Conservation (phyloP, 2,329 filamentous ascomycete genomes). For the Exophiala xenobiotica region DNA sequence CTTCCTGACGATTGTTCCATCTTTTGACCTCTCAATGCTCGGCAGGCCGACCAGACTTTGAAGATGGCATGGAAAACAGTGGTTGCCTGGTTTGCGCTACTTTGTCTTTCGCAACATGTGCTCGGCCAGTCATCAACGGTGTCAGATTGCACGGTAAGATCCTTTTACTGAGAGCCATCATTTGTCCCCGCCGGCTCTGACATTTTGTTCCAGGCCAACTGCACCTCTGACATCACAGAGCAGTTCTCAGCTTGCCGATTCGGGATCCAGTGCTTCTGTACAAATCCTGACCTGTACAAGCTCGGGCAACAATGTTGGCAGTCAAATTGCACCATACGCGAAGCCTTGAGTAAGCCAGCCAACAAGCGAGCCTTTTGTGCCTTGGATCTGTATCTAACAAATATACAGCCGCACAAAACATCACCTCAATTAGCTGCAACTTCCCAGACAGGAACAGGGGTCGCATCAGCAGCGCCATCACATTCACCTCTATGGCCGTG, state of each 20-base stretch:
- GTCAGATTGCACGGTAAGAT: conserved; percentile 12
- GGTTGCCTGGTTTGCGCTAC: background rate
- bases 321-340: conserved; percentile 15
- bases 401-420: conserved; percentile 10
- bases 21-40: background rate
- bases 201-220: conserved; percentile 5
- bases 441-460: conserved; percentile 14
- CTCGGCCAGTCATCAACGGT: conserved; percentile 1
- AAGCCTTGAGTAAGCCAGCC: conserved; percentile 12
- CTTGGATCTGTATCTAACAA: conserved; percentile 1
- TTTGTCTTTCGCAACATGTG: background rate
- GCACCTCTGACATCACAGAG: conserved; percentile 5
- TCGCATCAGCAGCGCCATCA: conserved; percentile 8
- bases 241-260: conserved; percentile 11
- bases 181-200: background rate
- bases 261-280: conserved; percentile 19
- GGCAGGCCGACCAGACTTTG: background rate
- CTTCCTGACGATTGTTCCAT: background rate
- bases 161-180: background rate
- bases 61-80: background rate
- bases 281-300: conserved; percentile 5
- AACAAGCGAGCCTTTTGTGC: background rate
- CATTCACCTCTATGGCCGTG: conserved; percentile 18
- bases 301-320: conserved; percentile 11
- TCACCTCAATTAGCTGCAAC: conserved; percentile 15